Conservation (phyloP, 2,329 filamentous ascomycete genomes). For the Alternaria sp. region DNA sequence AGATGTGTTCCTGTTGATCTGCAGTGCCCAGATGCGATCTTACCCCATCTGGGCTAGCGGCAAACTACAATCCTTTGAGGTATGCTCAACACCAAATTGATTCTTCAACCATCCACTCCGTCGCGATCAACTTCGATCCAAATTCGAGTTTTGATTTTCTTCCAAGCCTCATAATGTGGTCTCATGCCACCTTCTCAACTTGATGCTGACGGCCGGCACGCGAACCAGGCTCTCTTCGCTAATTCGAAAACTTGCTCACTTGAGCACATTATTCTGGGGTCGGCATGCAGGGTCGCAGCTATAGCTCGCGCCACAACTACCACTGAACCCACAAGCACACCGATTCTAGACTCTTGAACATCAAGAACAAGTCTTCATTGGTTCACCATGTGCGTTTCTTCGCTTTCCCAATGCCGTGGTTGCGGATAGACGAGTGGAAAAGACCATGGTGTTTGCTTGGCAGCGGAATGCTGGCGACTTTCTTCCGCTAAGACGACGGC, state of each 20-base stretch:
- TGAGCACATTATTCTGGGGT: constrained; percentile 35
- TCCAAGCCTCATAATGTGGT: neutral
- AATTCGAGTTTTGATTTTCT: accelerated
- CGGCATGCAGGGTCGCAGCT: constrained; percentile 27
- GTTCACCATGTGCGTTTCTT: neutral
- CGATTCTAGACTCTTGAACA: neutral
- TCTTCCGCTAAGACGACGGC: neutral
- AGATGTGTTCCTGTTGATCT: neutral
- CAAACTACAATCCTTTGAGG: neutral
- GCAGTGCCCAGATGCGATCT: neutral
- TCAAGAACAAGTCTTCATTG: neutral
- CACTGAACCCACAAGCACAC: neutral
- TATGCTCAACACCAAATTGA: neutral
- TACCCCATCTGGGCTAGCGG: neutral
- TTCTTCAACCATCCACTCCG: neutral
- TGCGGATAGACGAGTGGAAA: constrained; percentile 7
- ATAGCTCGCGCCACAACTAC: constrained; percentile 38
- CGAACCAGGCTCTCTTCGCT: constrained; percentile 11
- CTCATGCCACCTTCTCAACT: neutral
- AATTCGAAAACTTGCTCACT: constrained; percentile 37
- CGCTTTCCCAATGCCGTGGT: constrained; percentile 6
- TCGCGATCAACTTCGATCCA: neutral
- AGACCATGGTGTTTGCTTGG: constrained; percentile 11
- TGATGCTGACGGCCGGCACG: neutral
- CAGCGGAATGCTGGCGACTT: neutral